Evolutionary conservation across 2,329 filamentous ascomycete genomes (phyloP).

Genomic region (Neonectria magnoliae): DNA sequence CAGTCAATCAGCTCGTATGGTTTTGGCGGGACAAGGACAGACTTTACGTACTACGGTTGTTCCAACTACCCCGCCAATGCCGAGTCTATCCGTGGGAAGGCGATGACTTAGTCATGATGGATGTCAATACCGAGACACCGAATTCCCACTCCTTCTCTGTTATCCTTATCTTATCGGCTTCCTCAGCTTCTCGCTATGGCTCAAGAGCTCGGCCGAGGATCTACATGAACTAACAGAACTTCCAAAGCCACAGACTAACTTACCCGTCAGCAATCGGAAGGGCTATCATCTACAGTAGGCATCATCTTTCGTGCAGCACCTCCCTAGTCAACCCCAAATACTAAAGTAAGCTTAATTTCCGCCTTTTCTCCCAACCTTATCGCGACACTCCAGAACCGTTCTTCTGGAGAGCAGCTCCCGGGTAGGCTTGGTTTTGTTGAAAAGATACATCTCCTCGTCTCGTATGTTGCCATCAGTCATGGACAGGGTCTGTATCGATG

Average conservation of each 20-base stretch:
- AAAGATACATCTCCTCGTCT: not conserved
- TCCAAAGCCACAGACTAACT: not conserved
- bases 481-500: not conserved
- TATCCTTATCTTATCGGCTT: not conserved
- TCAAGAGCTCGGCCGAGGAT: not conserved
- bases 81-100: slow-evolving; percentile 39
- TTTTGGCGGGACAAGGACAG: slow-evolving; percentile 33
- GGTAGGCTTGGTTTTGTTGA: not conserved
- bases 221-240: not conserved
- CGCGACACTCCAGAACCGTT: not conserved
- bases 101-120: slow-evolving; percentile 23
- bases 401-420: not conserved
- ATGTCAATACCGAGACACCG: slow-evolving; percentile 29
- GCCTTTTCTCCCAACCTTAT: not conserved
- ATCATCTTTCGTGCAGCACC: too few relatives aligned
- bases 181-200: not conserved
- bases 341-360: not conserved
- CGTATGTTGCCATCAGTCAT: not conserved
- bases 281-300: not conserved
- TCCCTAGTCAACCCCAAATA: not conserved
- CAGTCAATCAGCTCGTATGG: slow-evolving; percentile 23
- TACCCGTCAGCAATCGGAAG: not conserved
- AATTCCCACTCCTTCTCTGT: not conserved
- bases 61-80: slow-evolving; percentile 44
- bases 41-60: slow-evolving; percentile 1